phyloP scores from a whole-genome alignment of 225 moss, liverwort and hornwort species.

The Pseudisothecium myosuroides region DNA sequence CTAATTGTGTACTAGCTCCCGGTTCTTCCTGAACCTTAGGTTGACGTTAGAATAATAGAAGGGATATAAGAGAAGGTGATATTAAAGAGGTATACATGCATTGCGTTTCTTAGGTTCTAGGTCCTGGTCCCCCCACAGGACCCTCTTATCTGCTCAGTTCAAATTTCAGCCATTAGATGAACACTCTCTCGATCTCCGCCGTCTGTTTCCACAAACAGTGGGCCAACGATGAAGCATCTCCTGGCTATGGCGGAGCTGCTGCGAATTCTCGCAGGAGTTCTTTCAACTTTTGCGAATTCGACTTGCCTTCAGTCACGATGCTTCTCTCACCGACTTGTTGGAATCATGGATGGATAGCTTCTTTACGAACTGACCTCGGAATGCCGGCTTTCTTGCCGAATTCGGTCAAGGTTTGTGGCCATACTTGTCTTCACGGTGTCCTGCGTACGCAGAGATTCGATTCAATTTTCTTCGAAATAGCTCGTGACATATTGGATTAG shows the following conservation, averaged over 20 bases:
- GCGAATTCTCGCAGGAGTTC: not conserved
- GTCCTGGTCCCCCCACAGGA: too few relatives aligned
- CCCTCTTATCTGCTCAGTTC: constrained; percentile 10
- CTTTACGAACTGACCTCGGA: not conserved
- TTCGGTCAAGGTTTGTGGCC: constrained; percentile 4
- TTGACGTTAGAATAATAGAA: not conserved
- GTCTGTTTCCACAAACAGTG: not conserved
- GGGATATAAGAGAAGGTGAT: not conserved
- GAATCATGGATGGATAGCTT: not conserved
- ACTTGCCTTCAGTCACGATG: not conserved
- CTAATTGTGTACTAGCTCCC: too few relatives aligned
- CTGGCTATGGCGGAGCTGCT: constrained; percentile 2
- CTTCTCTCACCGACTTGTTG: not conserved
- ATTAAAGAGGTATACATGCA: not conserved
- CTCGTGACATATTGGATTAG: not conserved
- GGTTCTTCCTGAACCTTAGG: too few relatives aligned
- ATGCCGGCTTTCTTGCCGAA: not conserved
- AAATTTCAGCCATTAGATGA: constrained; percentile 7
- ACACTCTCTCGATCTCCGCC: not conserved
- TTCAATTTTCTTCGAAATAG: not conserved
- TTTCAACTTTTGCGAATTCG: not conserved
- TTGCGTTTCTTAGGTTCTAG: too few relatives aligned
- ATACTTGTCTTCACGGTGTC: not conserved
- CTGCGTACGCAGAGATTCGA: not conserved
- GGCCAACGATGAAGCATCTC: not conserved